Evolutionary conservation across 2,329 filamentous ascomycete species (phyloP), one percentile per base, ranked within the genome.

Genomic region (Hypoxylon sp.): DNA sequence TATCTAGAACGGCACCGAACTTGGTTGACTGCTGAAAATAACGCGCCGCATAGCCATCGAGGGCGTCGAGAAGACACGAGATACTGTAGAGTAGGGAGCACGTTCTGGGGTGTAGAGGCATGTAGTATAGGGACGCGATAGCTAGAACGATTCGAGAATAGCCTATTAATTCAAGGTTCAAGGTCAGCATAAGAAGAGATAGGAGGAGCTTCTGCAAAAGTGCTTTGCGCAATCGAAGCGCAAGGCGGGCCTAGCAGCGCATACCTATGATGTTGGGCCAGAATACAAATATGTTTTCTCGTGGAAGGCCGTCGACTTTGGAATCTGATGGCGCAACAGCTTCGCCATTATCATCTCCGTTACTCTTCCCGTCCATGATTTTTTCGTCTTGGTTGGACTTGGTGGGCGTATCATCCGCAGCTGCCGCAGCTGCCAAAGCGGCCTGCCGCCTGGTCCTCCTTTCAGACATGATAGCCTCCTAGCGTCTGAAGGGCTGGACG

Each of bases 71-170:
- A 45, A 98, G 87, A 78, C 96, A 98, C 24, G 95, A 98, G 63
- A 99, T 83, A 77, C 90, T 95, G 85, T 99, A 99, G 57, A 96
- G 88, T 51, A 94, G 80, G 63, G 92, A 94, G 82, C 95, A 98
- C 36, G 94, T 97, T 74, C 95, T 91, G n/a, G 95, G 95, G 79
- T 99, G 96, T 56, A 98, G 88, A 53, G 96, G 95, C 96, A 99
- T 99, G 84, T 97, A 99, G 83, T 98, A 97, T 71, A 99, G 89
- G 26, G 96, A 97, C 49, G 92, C 93, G 74, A 97, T 83, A 73
- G 94, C 93, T 71, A 95, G 87, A 69, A 95, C 81, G 75, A 96
- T 91, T 74, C 92, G 89, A 61, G 82, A 85, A 79, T 95, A 95
- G 71, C 92, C 92, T 93, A 36, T 22, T 40, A 16, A 8, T 48